Base-by-base conservation (phyloP, 2,329 filamentous ascomycete genomes). In the Talaromyces funiculosus region DNA sequence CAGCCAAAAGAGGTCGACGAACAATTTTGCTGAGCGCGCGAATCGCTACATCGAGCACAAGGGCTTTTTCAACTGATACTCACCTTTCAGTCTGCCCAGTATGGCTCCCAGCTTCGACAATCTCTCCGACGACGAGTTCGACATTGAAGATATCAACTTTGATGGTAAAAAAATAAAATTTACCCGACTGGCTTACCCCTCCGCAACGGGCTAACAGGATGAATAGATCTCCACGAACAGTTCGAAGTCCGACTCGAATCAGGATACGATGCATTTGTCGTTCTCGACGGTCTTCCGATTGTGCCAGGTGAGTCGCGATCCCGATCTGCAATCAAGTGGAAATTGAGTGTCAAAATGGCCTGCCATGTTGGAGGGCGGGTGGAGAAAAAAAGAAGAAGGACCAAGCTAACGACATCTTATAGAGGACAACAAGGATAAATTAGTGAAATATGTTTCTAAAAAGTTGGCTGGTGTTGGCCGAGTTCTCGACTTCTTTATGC, bases 101-200 rank as follows among this genome's bases (percentile, higher is more conserved):
- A 97, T 97, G 92, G 91, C 93, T 78, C 89, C 90, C 68, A 92
- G 90, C 75, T 97, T 96, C 78, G 90, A 96, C 74, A 90, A 92
- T 72, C 83, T 97, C 74, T 91, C 94, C 71, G 88, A 92, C 74
- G 89, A 89, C 75, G 92, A 96, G 75, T 89, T 94, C 78, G 89
- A 92, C 73, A 91, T 97, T 75, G 89, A 92, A 73, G 92, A 97
- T 75, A 89, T 97, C 77, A 93, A 97, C 76, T 91, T 96, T 76
- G 93, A 90, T 69, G 82, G 81, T 81, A 61, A 62, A 60, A 31
- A 59, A 55, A 57, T 63, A 53, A 62, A 64, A 59, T 63, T 62
- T 57, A 63, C 54, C 45, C 35, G 24, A 10, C 16, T 33, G 37
- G 38, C 24, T 42, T 67, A 65, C 68, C 69, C 71, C 70, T 71